Evolutionary conservation across 495 filamentous ascomycete species (phyloP).

Genomic region (Xylaria castorea): DNA sequence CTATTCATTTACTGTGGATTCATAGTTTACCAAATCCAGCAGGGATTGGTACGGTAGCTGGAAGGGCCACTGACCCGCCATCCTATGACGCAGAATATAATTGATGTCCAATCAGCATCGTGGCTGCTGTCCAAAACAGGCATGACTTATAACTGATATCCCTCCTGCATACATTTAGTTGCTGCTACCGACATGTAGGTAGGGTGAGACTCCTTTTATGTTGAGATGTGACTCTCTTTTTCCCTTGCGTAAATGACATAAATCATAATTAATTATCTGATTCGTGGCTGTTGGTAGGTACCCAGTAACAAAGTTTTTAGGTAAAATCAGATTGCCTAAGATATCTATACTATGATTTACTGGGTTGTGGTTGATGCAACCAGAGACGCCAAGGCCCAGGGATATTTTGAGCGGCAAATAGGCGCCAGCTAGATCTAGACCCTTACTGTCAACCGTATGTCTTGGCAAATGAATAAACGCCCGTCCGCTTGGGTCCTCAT

Average conservation of each 20-base stretch:
- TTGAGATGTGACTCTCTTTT: background rate
- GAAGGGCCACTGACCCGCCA: background rate
- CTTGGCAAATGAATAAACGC: slow-evolving; percentile 24
- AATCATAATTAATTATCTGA: background rate
- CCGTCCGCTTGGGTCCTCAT: slow-evolving; percentile 23
- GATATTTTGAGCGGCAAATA: slow-evolving; percentile 12
- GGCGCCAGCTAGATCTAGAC: slow-evolving; percentile 13
- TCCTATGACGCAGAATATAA: slow-evolving; percentile 33
- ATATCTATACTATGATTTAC: too few species aligned
- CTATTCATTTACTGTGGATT: too few species aligned
- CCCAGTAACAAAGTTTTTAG: background rate
- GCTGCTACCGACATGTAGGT: background rate
- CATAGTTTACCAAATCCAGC: too few species aligned
- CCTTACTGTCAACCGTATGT: background rate
- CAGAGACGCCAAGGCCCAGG: slow-evolving; percentile 2
- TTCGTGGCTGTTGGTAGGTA: background rate
- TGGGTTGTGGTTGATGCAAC: background rate
- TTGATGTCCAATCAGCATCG: slow-evolving; percentile 34
- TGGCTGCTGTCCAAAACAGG: slow-evolving; percentile 37
- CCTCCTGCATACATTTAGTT: background rate
- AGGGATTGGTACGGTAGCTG: too few species aligned
- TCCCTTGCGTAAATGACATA: background rate
- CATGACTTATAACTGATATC: slow-evolving; percentile 33
- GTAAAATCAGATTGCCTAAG: background rate
- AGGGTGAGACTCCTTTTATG: slow-evolving; percentile 13